Evolutionary conservation across 2,329 filamentous ascomycete genomes (phyloP).

Genomic region (Sporothrix schenckii): DNA sequence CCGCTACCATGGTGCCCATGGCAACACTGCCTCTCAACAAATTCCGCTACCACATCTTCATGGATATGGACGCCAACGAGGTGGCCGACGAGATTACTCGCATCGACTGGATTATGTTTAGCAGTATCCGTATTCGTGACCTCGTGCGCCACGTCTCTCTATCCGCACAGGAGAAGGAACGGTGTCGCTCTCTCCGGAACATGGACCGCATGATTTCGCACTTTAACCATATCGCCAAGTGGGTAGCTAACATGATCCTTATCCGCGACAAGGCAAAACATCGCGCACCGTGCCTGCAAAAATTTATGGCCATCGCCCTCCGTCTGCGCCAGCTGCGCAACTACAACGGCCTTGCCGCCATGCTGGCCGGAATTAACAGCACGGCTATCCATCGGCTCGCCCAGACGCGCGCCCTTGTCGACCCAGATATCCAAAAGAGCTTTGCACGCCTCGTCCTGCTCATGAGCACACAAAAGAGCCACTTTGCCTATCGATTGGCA

Average conservation of each 20-base stretch:
- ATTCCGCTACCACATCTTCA: conserved; percentile 84
- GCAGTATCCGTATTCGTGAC: conserved; percentile 88
- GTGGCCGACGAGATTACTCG: conserved; percentile 90
- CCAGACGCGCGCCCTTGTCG: conserved; percentile 77
- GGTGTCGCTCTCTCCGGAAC: conserved; percentile 76
- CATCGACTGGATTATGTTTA: conserved; percentile 99
- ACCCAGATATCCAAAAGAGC: conserved; percentile 72
- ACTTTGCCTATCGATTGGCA: conserved; percentile 92
- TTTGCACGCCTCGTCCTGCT: conserved; percentile 87
- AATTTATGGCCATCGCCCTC: conserved; percentile 88
- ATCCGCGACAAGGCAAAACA: conserved; percentile 96
- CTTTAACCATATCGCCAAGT: conserved; percentile 82
- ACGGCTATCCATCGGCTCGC: conserved; percentile 80
- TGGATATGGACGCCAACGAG: conserved; percentile 81
- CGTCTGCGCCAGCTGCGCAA: conserved; percentile 92
- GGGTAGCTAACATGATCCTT: conserved; percentile 81
- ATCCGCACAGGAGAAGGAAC: conserved; percentile 69
- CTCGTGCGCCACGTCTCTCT: conserved; percentile 89
- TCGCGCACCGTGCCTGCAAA: conserved; percentile 85
- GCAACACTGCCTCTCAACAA: conserved; percentile 75
- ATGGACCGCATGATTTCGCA: conserved; percentile 94
- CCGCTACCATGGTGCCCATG: conserved; percentile 69
- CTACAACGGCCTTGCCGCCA: conserved; percentile 93
- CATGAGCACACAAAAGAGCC: conserved; percentile 90
- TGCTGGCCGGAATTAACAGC: conserved; percentile 89